Conservation (phyloP, 768 basidiomycete species). For the Macrolepiota fuliginosa region DNA sequence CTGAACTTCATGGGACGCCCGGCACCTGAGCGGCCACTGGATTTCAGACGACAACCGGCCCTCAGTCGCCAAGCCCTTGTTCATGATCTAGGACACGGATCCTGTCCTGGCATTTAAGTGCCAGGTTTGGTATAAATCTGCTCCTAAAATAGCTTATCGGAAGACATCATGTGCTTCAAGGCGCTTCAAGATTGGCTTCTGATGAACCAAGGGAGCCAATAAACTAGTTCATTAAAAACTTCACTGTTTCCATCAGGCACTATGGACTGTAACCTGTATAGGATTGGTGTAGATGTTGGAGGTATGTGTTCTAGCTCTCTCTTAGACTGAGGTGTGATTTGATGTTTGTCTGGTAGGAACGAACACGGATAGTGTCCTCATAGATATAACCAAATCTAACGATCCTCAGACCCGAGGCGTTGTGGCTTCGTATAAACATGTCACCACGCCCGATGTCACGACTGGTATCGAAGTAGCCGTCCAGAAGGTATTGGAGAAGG, state of each 20-base stretch:
- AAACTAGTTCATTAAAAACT: background rate
- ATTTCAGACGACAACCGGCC: too few species aligned
- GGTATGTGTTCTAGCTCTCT: constrained; percentile 15
- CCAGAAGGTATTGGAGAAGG: constrained; percentile 38
- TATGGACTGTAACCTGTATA: constrained; percentile 15
- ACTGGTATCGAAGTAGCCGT: constrained; percentile 56
- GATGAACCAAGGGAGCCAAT: background rate
- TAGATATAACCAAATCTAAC: constrained; percentile 25
- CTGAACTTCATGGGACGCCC: too few species aligned
- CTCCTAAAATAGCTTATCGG: background rate
- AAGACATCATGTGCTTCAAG: background rate
- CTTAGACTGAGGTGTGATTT: background rate
- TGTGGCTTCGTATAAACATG: constrained; percentile 42
- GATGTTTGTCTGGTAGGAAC: constrained; percentile 24
- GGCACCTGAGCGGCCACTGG: too few species aligned
- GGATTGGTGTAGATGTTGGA: constrained; percentile 34
- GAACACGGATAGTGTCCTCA: constrained; percentile 32
- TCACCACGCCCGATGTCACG: constrained; percentile 57
- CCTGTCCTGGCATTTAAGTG: background rate
- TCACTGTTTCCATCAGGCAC: background rate
- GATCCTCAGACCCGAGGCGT: constrained; percentile 31
- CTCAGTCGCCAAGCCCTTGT: too few species aligned
- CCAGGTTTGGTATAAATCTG: background rate
- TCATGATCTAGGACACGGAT: too few species aligned
- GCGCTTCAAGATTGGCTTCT: background rate